Evolutionary conservation across 176 grass and related monocot species (phyloP).

Genomic region (Rhynchospora pubera): DNA sequence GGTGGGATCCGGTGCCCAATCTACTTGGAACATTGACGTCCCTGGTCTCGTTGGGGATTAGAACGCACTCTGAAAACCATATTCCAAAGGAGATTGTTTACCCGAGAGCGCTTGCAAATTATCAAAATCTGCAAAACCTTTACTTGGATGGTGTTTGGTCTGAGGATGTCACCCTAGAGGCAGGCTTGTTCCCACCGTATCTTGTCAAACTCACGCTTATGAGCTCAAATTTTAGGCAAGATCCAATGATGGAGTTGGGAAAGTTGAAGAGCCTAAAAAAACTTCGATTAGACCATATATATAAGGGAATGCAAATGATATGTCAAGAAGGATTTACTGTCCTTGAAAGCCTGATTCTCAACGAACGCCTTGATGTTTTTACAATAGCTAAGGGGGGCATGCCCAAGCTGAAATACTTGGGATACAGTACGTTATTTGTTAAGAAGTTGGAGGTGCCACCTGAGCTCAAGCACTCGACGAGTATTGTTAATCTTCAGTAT

Average conservation of each 20-base stretch:
- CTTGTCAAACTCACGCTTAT: background rate
- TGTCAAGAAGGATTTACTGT: too few relatives aligned
- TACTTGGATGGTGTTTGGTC: background rate
- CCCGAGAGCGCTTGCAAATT: background rate
- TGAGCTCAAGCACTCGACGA: too few relatives aligned
- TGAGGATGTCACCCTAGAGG: fast-evolving
- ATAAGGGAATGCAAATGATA: too few relatives aligned
- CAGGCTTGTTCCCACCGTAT: background rate
- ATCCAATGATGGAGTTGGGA: background rate
- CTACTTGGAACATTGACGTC: background rate
- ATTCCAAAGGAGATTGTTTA: background rate
- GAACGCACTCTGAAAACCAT: background rate
- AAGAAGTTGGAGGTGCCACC: too few relatives aligned
- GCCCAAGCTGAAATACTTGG: too few relatives aligned
- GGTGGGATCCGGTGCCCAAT: background rate
- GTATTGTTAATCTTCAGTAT: too few relatives aligned
- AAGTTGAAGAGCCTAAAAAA: background rate
- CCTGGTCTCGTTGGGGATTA: background rate
- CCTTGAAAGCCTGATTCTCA: too few relatives aligned
- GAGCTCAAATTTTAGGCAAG: background rate
- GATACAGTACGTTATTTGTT: too few relatives aligned
- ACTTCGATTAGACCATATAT: background rate
- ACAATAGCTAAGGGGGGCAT: too few relatives aligned
- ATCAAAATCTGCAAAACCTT: background rate
- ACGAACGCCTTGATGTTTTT: too few relatives aligned